Percentiles rank a stretch among this genome's conserved stretches.
Evolutionary conservation across 257 asterid species (phyloP).

Genomic region (Galeopsis tetrahit): DNA sequence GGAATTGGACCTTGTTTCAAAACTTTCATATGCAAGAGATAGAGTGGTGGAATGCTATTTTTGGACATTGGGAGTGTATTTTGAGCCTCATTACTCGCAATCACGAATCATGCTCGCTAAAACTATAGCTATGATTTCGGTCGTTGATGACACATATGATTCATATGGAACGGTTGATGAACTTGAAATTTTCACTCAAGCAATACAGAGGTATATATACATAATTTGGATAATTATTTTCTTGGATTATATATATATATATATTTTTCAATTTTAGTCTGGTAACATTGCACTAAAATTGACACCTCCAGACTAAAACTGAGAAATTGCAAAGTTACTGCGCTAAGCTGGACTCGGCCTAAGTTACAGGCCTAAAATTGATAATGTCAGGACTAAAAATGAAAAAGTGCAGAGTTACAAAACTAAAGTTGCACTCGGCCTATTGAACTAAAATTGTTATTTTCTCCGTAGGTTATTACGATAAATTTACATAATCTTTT

Average conservation of each 20-base stretch:
- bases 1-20: constrained; percentile 34
- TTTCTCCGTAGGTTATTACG: neutral
- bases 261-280: no score
- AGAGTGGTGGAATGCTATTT: constrained; percentile 49
- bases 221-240: no score
- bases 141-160: constrained; percentile 47
- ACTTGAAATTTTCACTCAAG: constrained; percentile 41
- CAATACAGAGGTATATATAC: constrained; percentile 33
- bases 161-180: constrained; percentile 43
- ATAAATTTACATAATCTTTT: neutral
- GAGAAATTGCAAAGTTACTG: no score
- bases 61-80: constrained; percentile 47
- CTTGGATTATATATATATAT: neutral
- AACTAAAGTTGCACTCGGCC: no score
- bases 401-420: no score
- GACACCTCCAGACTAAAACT: no score
- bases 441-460: no score
- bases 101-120: constrained; percentile 44
- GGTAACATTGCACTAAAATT: no score
- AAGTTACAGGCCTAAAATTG: no score
- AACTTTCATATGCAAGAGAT: constrained; percentile 37
- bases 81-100: constrained; percentile 44
- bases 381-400: no score
- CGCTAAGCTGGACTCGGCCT: no score
- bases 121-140: constrained; percentile 42